These are phyloP conservation scores for Lecanosticta acicola DNA, from an alignment of 2,329 filamentous ascomycete genomes.

Conservation along the genomic window DNA sequence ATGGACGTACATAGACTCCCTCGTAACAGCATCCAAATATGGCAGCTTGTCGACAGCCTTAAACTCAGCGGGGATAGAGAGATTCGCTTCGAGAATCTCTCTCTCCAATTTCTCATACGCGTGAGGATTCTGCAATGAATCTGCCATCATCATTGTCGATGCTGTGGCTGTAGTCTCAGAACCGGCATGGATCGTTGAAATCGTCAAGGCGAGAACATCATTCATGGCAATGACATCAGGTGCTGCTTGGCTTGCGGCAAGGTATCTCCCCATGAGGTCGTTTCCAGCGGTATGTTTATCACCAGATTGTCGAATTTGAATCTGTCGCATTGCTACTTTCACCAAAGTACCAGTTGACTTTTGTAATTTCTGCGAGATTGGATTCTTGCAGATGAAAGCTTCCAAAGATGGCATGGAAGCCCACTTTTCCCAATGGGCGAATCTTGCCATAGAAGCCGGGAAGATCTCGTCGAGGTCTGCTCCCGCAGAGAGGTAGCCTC, in stretches of 20 bases:
- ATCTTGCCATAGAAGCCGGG: slow-evolving; percentile 2
- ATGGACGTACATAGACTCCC: slow-evolving; percentile 10
- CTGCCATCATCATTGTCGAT: background rate
- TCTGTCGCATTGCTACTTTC: slow-evolving; percentile 4
- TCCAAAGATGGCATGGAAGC: slow-evolving; percentile 6
- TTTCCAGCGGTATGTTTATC: background rate
- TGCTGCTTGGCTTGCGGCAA: slow-evolving; percentile 8
- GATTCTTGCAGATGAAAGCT: slow-evolving; percentile 11
- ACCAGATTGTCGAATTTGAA: slow-evolving; percentile 2
- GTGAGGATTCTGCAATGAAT: background rate
- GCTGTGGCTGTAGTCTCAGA: slow-evolving; percentile 8
- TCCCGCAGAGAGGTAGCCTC: slow-evolving; percentile 6
- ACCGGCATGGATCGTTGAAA: slow-evolving; percentile 14
- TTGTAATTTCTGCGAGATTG: slow-evolving; percentile 1
- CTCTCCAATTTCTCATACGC: slow-evolving; percentile 5
- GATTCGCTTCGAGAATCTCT: slow-evolving; percentile 4
- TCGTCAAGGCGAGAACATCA: slow-evolving; percentile 12
- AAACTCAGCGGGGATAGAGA: slow-evolving; percentile 3
- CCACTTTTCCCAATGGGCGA: slow-evolving; percentile 14
- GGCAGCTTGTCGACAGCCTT: slow-evolving; percentile 9
- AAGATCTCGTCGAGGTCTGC: slow-evolving; percentile 10
- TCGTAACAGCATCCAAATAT: slow-evolving; percentile 12
- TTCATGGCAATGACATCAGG: slow-evolving; percentile 7
- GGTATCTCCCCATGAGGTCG: slow-evolving; percentile 8
- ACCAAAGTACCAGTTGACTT: slow-evolving; percentile 3